Base-by-base conservation (phyloP, 495 filamentous ascomycete species). In the Aspergillus carlsbadensis region DNA sequence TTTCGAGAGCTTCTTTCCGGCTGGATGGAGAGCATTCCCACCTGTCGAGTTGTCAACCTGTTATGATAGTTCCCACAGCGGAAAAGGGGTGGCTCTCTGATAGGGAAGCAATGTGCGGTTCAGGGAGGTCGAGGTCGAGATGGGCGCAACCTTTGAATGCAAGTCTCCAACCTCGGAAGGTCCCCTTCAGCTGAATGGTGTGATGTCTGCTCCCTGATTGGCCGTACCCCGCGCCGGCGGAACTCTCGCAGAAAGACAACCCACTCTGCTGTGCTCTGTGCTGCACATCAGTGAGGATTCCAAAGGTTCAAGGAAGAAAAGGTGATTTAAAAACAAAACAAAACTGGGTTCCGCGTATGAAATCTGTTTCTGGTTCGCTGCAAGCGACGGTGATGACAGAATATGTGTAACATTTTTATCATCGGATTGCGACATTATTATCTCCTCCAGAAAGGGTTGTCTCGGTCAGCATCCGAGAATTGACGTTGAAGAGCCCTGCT, bases 121-220 rank as follows among this genome's bases (percentile, higher is more conserved):
- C 47, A 62, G 37, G 24, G 50, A 52, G 57, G 52, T 60, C 54
- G 54, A 57, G 56, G 57, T 45, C 39, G 26, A 42, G 54, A 44
- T 61, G 26, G 26, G 26, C 26, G 26, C 26, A 29, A 29, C 26
- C 26, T 29, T 3, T 3, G 8, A 65, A 63, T 70, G 67, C 70
- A 71, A 63, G 66, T 59, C 69, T 71, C 64, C 63, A 63, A 65
- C 33, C 66, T 68, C 62, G 70, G 71, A 67, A 70, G 58, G 54
- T 45, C 58, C 62, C 50, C 53, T 58, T 50, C 47, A 50, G 47
- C 43, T 47, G 44, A 33, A 48, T 54, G 56, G 24, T 48, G 15
- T n/a, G 21, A 46, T 60, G 22, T 22, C 18, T 14, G 44, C 2
- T 15, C 39, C 39, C 8, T 71, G 67, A 74, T 74, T 75, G 72